phyloP scores from a whole-genome alignment of 495 filamentous ascomycete genomes.

The Trichoderma orchidacearum region DNA sequence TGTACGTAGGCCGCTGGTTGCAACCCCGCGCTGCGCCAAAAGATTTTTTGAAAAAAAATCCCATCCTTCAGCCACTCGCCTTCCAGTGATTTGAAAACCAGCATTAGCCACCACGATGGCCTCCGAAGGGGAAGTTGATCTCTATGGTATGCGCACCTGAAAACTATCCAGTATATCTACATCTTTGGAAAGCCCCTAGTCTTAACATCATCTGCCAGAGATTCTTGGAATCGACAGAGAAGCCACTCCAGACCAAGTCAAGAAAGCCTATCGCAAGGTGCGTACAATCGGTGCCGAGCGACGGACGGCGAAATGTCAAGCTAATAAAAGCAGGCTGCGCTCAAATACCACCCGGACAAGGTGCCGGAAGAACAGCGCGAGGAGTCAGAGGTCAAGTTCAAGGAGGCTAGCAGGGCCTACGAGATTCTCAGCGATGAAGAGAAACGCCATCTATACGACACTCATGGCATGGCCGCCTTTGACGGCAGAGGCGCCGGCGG shows the following conservation, averaged over 20 bases:
- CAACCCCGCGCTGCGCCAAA: not conserved
- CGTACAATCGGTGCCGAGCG: slow-evolving; percentile 3
- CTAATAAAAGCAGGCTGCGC: slow-evolving; percentile 50
- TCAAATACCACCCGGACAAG: slow-evolving; percentile 89
- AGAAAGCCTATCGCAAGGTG: slow-evolving; percentile 96
- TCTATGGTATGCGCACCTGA: slow-evolving; percentile 61
- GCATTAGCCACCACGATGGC: slow-evolving; percentile 1
- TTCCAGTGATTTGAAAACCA: not conserved
- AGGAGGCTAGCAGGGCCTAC: slow-evolving; percentile 82
- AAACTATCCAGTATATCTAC: slow-evolving; percentile 1
- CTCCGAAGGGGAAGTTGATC: slow-evolving; percentile 40
- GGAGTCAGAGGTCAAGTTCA: slow-evolving; percentile 80
- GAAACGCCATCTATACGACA: slow-evolving; percentile 82
- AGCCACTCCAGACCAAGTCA: slow-evolving; percentile 74
- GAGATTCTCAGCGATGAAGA: slow-evolving; percentile 96
- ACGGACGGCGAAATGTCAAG: slow-evolving; percentile 9
- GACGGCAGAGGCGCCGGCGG: slow-evolving; percentile 55
- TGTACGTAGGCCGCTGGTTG: not conserved
- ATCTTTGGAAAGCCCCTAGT: not conserved
- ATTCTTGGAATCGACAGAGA: slow-evolving; percentile 58
- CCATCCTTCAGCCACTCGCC: not conserved
- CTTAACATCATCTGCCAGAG: slow-evolving; percentile 25
- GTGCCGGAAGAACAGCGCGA: slow-evolving; percentile 75
- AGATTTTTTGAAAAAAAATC: not conserved
- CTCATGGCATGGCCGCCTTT: slow-evolving; percentile 91